Evolutionary conservation across 805 yeast genomes (phyloP), one percentile per base, ranked within the genome.

Genomic region (Metschnikowia amazonensis): DNA sequence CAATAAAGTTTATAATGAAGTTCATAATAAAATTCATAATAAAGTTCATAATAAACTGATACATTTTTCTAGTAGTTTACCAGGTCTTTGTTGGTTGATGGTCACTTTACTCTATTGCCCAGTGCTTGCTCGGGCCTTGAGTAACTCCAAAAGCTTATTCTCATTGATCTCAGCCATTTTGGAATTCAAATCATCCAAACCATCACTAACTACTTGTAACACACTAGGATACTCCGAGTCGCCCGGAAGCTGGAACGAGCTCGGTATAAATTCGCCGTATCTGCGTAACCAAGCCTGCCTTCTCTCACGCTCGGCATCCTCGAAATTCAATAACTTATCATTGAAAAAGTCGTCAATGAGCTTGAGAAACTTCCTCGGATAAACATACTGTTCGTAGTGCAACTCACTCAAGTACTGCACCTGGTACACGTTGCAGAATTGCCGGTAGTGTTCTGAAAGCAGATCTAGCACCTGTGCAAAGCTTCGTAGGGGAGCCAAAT

Each of bases 121-220:
- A 21, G 6, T 21, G 24, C 6, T 37, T 21, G 34, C 46, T 20
- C 21, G 36, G 17, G 23, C 16, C 14, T 18, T 46, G 4, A 52
- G 48, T 30, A 48, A 34, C 33, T 36, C 46, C 50, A 44, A 47
- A 8, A 53, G 39, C 27, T 47, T 43, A 17, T 17, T 45, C 30
- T 53, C 57, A 25, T 44, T 46, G 6, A 35, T 42, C 4, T 41
- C 46, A 7, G 50, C 39, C 5, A 43, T 29, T 3, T 18, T 34
- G 13, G 35, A 5, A 23, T 52, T 45, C 21, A 56, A 43, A 24
- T 55, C 65, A 9, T 68, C 72, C 36, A 71, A 48, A 1, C 75
- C 75, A 40, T 71, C 75, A 18, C 75, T 71, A 14, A 69, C 52
- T 5, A 71, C 69, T 56, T 70, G 74, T 43, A 67, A 66, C 18